Evolutionary conservation across 2,329 filamentous ascomycete genomes (phyloP), one percentile per base, ranked within the genome.

Genomic region (Xylaria multiplex): DNA sequence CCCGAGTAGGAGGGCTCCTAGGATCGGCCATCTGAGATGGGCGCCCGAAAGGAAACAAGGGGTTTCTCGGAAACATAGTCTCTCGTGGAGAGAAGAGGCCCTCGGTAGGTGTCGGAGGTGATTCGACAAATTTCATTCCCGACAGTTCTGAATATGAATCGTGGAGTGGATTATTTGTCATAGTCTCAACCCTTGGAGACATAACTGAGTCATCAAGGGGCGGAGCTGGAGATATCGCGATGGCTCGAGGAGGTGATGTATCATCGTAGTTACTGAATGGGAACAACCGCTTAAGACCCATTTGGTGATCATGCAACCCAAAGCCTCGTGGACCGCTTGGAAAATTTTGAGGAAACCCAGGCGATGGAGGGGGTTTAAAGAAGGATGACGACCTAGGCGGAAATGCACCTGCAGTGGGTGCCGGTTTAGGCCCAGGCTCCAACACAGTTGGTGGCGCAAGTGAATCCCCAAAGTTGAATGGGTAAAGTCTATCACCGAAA

Each of bases 1-100:
- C 91, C 73, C 86, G 88, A 13, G 90, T 91, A 0, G 91, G 90
- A 16, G 91, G 91, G 76, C 91, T 93, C 71, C 92, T 82, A 14
- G 92, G 92, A 75, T 94, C 91, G 14, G 82, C 83, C 11, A 82
- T 79, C 67, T 85, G 83, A 2, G 80, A 72, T 11, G 85, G 85
- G 43, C 83, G 81, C 50, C 81, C 82, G 69, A 87, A 87, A 2
- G 84, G 80, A 53, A 78, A 81, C 63, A 86, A 84, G 0, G 84
- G 81, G 68, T 88, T 83, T 30, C 84, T 80, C 4, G 86, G 84
- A 63, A 89, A 87, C 73, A 82, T 80, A 7, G 81, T 80, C 62
- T 81, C 79, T 54, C 81, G 79, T 19, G 84, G 86, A 60, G 83
- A 89, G 75, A 85, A 90, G 56, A 85, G 78, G 37, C 81, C 82